Evolutionary conservation across 768 basidiomycete species (phyloP), one percentile per base, ranked within the genome.

Genomic region (Heimioporus sp.): DNA sequence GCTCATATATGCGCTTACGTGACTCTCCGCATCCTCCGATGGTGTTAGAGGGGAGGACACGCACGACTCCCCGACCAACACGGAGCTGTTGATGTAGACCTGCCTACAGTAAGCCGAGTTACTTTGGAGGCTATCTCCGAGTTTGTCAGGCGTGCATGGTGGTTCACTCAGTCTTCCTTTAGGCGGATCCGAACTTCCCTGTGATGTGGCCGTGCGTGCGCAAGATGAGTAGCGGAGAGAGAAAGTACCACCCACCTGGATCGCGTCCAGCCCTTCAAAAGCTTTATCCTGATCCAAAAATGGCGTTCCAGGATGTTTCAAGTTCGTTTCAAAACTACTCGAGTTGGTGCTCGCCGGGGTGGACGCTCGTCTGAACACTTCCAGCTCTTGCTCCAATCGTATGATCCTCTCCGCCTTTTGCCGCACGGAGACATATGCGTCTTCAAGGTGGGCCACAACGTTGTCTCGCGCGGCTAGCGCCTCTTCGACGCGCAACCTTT

Each of bases 391-490:
- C 55, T 80, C 75, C 40, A 86, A 63, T 8, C 65, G 71, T 32
- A 77, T 73, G 51, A 87, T 78, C 8, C 71, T 63, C 19, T 73
- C 71, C 2, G 77, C 73, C 67, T 87, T 87, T 62, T 84, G 76
- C n/a, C 77, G 77, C 57, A 88, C 71, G 0, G 82, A 81, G 13
- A 70, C 63, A 60, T 82, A 85, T 10, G 84, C 84, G 42, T 81
- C 77, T 31, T 78, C 73, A 12, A 90, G 76, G 30, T 79, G 80
- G 38, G 77, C 68, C 2, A 86, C 78, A 15, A 77, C 79, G 30
- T 75, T 77, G 60, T 90, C 87, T 37, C 87, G 80, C 30, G 86
- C 87, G 24, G 68, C 71, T 47, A 84, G 64, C 2, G 82, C 84
- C 59, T 88, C 85, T 19, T 65, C 66, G 2, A 82, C 77, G 43